Percentiles rank a stretch among this genome's conserved stretches.
These are phyloP conservation scores for Earliella scabrosa DNA, from an alignment of 1,284 basidiomycete species.

Conservation along the genomic window DNA sequence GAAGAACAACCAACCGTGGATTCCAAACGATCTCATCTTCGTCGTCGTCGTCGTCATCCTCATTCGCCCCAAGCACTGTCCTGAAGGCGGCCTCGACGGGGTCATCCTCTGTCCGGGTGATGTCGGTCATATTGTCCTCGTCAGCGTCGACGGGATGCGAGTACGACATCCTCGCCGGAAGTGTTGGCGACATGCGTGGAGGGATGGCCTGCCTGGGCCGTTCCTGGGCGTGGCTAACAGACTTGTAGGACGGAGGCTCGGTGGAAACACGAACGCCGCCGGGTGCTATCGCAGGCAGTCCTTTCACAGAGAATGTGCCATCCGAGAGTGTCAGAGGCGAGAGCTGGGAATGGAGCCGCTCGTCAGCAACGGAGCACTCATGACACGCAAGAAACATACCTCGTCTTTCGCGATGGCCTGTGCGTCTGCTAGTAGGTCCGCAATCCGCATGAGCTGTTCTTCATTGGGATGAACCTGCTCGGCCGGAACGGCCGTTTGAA, in stretches of 20 bases:
- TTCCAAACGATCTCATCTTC: slow-evolving; percentile 70
- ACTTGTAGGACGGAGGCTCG: too few species aligned
- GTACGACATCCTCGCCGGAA: slow-evolving; percentile 18
- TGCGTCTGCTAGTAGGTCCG: slow-evolving; percentile 84
- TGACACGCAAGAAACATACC: slow-evolving; percentile 38
- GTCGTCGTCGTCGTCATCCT: slow-evolving; percentile 50
- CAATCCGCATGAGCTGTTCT: slow-evolving; percentile 92
- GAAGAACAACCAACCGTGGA: slow-evolving; percentile 48
- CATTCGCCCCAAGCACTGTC: slow-evolving; percentile 51
- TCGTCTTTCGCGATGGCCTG: slow-evolving; percentile 61
- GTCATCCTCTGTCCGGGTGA: slow-evolving; percentile 80
- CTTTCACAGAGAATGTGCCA: slow-evolving; percentile 30
- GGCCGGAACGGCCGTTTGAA: slow-evolving; percentile 24
- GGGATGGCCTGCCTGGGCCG: neutral
- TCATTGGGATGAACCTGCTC: slow-evolving; percentile 90
- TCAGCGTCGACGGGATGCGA: slow-evolving; percentile 41
- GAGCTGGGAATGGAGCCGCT: neutral
- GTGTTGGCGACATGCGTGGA: neutral
- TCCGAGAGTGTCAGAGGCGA: slow-evolving; percentile 16
- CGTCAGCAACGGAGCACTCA: neutral
- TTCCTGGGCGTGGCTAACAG: neutral
- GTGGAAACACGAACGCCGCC: neutral
- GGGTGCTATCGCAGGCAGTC: slow-evolving; percentile 31
- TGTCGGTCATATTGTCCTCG: slow-evolving; percentile 73
- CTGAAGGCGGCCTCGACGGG: slow-evolving; percentile 80